Percentiles rank a stretch among this genome's conserved stretches.
phyloP scores from a whole-genome alignment of 495 filamentous ascomycete genomes.

The Xylaria nigripes region DNA sequence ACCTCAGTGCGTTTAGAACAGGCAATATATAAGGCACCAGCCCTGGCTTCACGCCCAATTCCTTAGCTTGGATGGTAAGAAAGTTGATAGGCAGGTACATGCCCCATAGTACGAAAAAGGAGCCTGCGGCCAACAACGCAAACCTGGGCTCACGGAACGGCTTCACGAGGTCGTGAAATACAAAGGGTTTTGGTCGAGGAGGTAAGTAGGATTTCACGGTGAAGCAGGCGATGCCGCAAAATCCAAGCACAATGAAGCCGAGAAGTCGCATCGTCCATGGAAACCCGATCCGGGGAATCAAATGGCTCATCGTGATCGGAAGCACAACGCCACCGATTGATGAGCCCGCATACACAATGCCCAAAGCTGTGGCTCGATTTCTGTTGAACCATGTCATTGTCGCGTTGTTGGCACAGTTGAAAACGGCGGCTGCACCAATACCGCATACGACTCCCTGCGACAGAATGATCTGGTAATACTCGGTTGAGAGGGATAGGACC shows the following conservation, averaged over 20 bases:
- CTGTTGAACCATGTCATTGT: constrained; percentile 62
- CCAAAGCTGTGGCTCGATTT: constrained; percentile 58
- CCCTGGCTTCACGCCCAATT: constrained; percentile 49
- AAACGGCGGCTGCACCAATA: constrained; percentile 53
- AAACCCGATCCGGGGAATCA: constrained; percentile 59
- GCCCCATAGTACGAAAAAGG: constrained; percentile 62
- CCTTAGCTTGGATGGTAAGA: constrained; percentile 49
- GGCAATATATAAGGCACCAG: constrained; percentile 60
- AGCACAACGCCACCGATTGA: constrained; percentile 61
- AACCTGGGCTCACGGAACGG: constrained; percentile 56
- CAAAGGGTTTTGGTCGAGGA: constrained; percentile 46
- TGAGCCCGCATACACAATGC: constrained; percentile 58
- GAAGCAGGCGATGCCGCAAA: constrained; percentile 54
- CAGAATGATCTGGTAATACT: constrained; percentile 61
- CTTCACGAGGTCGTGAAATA: constrained; percentile 46
- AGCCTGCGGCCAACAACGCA: constrained; percentile 39
- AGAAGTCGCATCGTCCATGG: constrained; percentile 63
- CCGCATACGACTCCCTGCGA: constrained; percentile 47
- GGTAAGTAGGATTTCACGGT: constrained; percentile 58
- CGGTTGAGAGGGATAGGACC: constrained; percentile 56
- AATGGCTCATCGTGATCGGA: constrained; percentile 59
- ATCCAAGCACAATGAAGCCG: constrained; percentile 59
- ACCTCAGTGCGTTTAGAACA: constrained; percentile 66
- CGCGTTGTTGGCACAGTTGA: constrained; percentile 54
- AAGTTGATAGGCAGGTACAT: constrained; percentile 70